Conservation (phyloP, 805 yeast genomes). For the Wickerhamomyces bovis region DNA sequence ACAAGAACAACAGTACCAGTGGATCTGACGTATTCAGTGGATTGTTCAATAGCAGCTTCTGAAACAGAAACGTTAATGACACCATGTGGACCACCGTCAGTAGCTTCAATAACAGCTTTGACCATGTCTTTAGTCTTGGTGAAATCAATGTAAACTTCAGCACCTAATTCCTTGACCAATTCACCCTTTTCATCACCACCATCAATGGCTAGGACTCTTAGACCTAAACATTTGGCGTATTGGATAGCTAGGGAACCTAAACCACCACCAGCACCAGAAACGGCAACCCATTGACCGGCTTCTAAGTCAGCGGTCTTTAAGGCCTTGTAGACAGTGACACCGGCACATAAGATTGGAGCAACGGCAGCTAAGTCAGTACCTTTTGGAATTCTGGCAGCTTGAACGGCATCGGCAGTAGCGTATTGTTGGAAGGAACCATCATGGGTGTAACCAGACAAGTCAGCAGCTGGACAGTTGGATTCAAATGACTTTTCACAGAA, state of each 20-base stretch:
- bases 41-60: slow-evolving; percentile 43
- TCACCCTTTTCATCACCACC: slow-evolving; percentile 65
- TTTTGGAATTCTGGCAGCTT: slow-evolving; percentile 52
- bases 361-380: slow-evolving; percentile 50
- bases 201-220: slow-evolving; percentile 64
- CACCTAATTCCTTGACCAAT: slow-evolving; percentile 51
- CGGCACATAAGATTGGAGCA: slow-evolving; percentile 53
- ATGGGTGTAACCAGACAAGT: slow-evolving; percentile 68
- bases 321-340: slow-evolving; percentile 54
- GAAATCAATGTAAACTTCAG: slow-evolving; percentile 57
- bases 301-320: slow-evolving; percentile 48
- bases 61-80: slow-evolving; percentile 52
- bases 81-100: slow-evolving; percentile 66
- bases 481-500: slow-evolving; percentile 53
- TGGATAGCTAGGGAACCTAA: slow-evolving; percentile 72
- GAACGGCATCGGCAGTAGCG: slow-evolving; percentile 60
- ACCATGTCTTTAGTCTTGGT: slow-evolving; percentile 44
- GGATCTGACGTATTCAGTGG: slow-evolving; percentile 47
- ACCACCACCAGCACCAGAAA: slow-evolving; percentile 82
- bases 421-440: slow-evolving; percentile 46
- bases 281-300: slow-evolving; percentile 70
- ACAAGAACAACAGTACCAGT: slow-evolving; percentile 59
- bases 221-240: slow-evolving; percentile 73
- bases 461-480: slow-evolving; percentile 64
- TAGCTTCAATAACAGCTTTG: slow-evolving; percentile 38